These are phyloP conservation scores for Penicillium fuscoglaucum DNA, from an alignment of 2,329 filamentous ascomycete genomes.

Conservation along the genomic window DNA sequence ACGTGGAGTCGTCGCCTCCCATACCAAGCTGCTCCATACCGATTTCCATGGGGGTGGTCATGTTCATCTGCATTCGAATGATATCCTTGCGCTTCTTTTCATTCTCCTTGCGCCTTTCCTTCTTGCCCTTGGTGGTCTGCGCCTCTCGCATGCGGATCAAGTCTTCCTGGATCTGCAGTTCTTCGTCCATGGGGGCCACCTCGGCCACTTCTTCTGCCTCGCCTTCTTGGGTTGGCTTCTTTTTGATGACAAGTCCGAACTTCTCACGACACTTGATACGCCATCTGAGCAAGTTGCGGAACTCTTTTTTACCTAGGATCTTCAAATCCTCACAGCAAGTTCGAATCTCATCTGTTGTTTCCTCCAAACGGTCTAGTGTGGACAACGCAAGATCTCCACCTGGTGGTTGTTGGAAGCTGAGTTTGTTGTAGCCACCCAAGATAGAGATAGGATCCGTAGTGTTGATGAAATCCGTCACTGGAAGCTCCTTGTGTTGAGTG, in stretches of 20 bases:
- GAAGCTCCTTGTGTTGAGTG: slow-evolving; percentile 83
- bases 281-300: slow-evolving; percentile 87
- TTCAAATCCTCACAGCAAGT: slow-evolving; percentile 80
- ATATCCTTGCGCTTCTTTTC: slow-evolving; percentile 94
- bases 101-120: slow-evolving; percentile 82
- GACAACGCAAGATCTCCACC: slow-evolving; percentile 84
- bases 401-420: slow-evolving; percentile 76
- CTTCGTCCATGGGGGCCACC: slow-evolving; percentile 90
- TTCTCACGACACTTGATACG: slow-evolving; percentile 83
- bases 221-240: slow-evolving; percentile 53
- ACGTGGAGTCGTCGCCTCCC: slow-evolving; percentile 78
- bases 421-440: slow-evolving; percentile 78
- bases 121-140: slow-evolving; percentile 73
- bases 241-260: slow-evolving; percentile 82
- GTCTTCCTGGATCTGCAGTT: slow-evolving; percentile 85
- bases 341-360: slow-evolving; percentile 81
- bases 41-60: slow-evolving; percentile 94
- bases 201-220: slow-evolving; percentile 74
- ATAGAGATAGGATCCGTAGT: slow-evolving; percentile 91
- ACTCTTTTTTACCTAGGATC: slow-evolving; percentile 89
- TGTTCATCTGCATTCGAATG: slow-evolving; percentile 94
- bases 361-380: slow-evolving; percentile 79
- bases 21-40: slow-evolving; percentile 84
- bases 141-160: slow-evolving; percentile 79
- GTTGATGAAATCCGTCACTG: slow-evolving; percentile 91